phyloP scores from a whole-genome alignment of 768 basidiomycete species.

The Hygrocybe coccinea region DNA sequence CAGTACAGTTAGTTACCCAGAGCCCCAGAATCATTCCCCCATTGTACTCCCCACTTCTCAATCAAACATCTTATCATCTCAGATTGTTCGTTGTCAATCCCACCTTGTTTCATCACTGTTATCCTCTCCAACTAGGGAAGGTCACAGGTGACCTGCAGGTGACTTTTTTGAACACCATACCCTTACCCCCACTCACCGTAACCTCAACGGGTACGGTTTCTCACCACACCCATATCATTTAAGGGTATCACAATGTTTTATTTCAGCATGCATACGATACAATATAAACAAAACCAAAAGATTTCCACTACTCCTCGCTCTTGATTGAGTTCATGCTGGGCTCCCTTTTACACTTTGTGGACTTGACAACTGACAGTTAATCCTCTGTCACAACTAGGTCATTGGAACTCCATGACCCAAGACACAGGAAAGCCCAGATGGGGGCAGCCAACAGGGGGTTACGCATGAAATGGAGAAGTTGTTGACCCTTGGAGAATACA shows the following conservation, averaged over 20 bases:
- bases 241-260: not conserved
- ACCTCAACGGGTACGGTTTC: not conserved
- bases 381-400: constrained; percentile 11
- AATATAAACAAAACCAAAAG: not conserved
- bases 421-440: constrained; percentile 7
- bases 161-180: not conserved
- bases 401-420: constrained; percentile 14
- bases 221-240: not conserved
- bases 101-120: too few relatives aligned
- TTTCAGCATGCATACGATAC: too few relatives aligned
- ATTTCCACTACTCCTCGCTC: not conserved
- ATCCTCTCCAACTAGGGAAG: not conserved
- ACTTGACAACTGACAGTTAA: constrained; percentile 5
- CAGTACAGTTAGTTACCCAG: too few relatives aligned
- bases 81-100: too few relatives aligned
- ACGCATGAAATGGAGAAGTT: constrained; percentile 17
- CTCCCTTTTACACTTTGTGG: not conserved
- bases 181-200: not conserved
- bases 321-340: not conserved
- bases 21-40: too few relatives aligned
- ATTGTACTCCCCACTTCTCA: too few relatives aligned
- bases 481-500: constrained; percentile 17
- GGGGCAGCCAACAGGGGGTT: constrained; percentile 12
- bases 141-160: not conserved
- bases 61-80: too few relatives aligned